Evolutionary conservation across 176 grass and related monocot genomes (phyloP), one percentile per base, ranked within the genome.

Genomic region (Typha latifolia): DNA sequence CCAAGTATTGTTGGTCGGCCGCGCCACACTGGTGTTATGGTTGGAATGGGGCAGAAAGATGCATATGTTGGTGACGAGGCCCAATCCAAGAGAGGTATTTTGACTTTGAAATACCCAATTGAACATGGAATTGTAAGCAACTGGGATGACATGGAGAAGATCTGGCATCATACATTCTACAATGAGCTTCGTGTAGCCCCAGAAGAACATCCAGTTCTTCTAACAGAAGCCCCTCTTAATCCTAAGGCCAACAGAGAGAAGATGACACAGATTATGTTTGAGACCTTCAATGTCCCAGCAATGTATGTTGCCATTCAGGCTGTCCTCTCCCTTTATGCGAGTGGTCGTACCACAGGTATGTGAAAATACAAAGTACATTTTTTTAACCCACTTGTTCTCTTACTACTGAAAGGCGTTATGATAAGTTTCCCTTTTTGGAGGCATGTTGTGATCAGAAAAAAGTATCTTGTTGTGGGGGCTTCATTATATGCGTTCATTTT

Each of bases 211-310:
- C 89, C 85, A 48, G 64, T 92, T 78, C 75, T 92, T 72, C 85
- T 92, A 26, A 92, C 89, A 10, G 89, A 92, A 77, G 89, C 85
- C 26, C 89, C 86, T 62, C 77, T 89, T 48, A 89, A 89, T 68
- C 82, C 86, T 48, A 95, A 89, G 78, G 82, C 85, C 32, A 89
- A 95, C 57, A 95, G 90, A 84, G 90, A 95, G 74, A 95, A 95
- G 74, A 95, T 95, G 90, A 95, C 86, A 72, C 90, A 95, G 69
- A 92, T 92, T 67, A 95, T 95, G 86, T 95, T 95, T 67, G 90
- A 95, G 65, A 89, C 90, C 14, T 95, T 95, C 74, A 83, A 76
- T 70, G 80, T 81, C 48, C 90, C 90, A 47, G 90, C 86, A 51
- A 95, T 95, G 90, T 95, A 95, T 81, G 82, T 95, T 2, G 90